Base-by-base conservation (phyloP, 2,329 filamentous ascomycete species). In the Neoascochyta sp. region DNA sequence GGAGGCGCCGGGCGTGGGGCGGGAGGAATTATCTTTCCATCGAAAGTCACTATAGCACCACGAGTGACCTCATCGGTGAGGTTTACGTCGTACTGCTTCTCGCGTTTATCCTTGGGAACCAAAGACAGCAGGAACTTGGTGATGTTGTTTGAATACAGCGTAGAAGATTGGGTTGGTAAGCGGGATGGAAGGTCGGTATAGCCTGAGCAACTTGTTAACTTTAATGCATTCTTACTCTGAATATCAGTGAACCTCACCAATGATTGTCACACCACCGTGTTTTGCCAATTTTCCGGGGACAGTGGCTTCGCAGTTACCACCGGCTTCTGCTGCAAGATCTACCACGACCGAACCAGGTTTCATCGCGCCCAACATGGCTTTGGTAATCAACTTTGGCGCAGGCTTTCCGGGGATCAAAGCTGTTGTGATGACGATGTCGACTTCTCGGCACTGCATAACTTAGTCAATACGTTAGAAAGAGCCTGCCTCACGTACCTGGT, bases 351-450 rank as follows among this genome's bases (percentile, higher is more conserved):
- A 92, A 13, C 88, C 88, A 3, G 87, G 87, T 59, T 86, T 93
- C 87, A 95, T 94, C 24, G 83, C 80, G 45, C 81, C 75, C 16
- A 90, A 71, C 76, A 87, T 87, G 47, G 77, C 74, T 62, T 85
- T 84, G 4, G 83, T 89, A 50, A 95, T 89, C 16, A 95, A 70
- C 52, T 83, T 90, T 0, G 88, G 88, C 0, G 87, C 86, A 16
- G 83, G 83, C 47, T 75, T 83, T 34, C 87, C 88, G 0, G 88
- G 88, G 38, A 95, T 94, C 49, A 94, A 64, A n/a, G 88, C 88
- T 1, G 88, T 95, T 2, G 87, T 94, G 56, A 95, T 84, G 39
- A 95, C 84, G 42, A 95, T 94, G 62, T 95, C 87, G 29, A 94
- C 86, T 21, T 95, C 88, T 36, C 78, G 76, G 39, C 83, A 85